These are phyloP conservation scores for Aspergillus conjunctus DNA, from an alignment of 495 filamentous ascomycete species.

Conservation along the genomic window DNA sequence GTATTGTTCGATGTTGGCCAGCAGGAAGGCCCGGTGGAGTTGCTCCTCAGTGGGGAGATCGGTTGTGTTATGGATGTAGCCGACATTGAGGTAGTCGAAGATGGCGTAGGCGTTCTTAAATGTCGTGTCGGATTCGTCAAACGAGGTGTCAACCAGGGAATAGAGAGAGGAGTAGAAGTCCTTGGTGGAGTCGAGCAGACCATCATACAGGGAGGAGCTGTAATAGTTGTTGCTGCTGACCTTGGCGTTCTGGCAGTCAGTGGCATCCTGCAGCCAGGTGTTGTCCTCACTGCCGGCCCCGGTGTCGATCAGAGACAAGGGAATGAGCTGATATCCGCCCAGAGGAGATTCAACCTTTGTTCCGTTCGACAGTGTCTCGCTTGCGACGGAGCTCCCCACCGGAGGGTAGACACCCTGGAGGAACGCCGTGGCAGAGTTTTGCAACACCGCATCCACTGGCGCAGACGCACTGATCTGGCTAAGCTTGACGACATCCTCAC, in stretches of 20 bases:
- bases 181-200: constrained; percentile 53
- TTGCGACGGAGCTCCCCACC: constrained; percentile 39
- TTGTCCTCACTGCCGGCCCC: constrained; percentile 55
- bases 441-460: constrained; percentile 63
- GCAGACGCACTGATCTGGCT: constrained; percentile 59
- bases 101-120: constrained; percentile 76
- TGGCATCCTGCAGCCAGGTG: constrained; percentile 59
- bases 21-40: constrained; percentile 40
- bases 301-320: constrained; percentile 43
- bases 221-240: constrained; percentile 75
- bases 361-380: constrained; percentile 54
- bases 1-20: constrained; percentile 55
- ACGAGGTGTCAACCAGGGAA: constrained; percentile 62
- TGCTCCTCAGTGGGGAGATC: constrained; percentile 34
- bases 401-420: constrained; percentile 67
- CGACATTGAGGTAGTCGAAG: constrained; percentile 59
- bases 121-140: constrained; percentile 51
- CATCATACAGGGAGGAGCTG: constrained; percentile 58
- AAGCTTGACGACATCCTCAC: constrained; percentile 55
- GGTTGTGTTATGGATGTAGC: constrained; percentile 53
- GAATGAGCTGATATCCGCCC: constrained; percentile 64
- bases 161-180: constrained; percentile 66
- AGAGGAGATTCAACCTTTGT: constrained; percentile 54
- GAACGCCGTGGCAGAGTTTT: constrained; percentile 60
- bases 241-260: constrained; percentile 62